A percentile compares a stretch with the other conserved stretches of the same genome.
These are phyloP conservation scores for Paramecium caudatum DNA, from an alignment of 73 alveolate species.

Conservation along the genomic window DNA sequence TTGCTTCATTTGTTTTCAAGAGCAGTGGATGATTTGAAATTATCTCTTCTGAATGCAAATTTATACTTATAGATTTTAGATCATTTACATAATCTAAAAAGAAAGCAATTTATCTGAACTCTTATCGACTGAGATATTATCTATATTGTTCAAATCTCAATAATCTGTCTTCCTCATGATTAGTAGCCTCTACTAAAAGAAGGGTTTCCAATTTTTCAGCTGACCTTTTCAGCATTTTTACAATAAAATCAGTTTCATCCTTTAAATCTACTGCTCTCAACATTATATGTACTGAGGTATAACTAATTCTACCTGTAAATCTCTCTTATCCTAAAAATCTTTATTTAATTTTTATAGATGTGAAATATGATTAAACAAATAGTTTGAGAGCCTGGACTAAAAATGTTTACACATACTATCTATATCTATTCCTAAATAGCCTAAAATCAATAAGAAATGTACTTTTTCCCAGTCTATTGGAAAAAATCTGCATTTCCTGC, in stretches of 20 bases:
- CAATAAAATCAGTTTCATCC: neutral
- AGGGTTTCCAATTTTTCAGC: slow-evolving; percentile 9
- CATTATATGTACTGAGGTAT: slow-evolving; percentile 4
- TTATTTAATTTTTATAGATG: neutral
- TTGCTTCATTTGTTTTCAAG: neutral
- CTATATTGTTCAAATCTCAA: neutral
- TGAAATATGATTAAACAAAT: neutral
- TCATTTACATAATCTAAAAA: slow-evolving; percentile 45
- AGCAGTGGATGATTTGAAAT: slow-evolving; percentile 6
- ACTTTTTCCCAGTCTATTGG: slow-evolving; percentile 32
- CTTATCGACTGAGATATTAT: neutral
- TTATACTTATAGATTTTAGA: slow-evolving; percentile 2
- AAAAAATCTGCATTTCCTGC: slow-evolving; percentile 38
- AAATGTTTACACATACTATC: neutral
- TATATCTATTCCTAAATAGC: neutral
- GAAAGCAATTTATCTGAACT: neutral
- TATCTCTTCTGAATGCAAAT: neutral
- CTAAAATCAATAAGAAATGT: neutral
- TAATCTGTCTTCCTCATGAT: slow-evolving; percentile 33
- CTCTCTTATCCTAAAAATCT: slow-evolving; percentile 11
- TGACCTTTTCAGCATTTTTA: neutral
- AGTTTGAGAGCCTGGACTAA: neutral
- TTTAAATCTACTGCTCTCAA: slow-evolving; percentile 41
- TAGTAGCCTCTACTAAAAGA: neutral
- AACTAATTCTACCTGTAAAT: slow-evolving; percentile 5